These are phyloP conservation scores for Physcomitrellopsis africana DNA, from an alignment of 225 moss, liverwort and hornwort species.

Conservation along the genomic window DNA sequence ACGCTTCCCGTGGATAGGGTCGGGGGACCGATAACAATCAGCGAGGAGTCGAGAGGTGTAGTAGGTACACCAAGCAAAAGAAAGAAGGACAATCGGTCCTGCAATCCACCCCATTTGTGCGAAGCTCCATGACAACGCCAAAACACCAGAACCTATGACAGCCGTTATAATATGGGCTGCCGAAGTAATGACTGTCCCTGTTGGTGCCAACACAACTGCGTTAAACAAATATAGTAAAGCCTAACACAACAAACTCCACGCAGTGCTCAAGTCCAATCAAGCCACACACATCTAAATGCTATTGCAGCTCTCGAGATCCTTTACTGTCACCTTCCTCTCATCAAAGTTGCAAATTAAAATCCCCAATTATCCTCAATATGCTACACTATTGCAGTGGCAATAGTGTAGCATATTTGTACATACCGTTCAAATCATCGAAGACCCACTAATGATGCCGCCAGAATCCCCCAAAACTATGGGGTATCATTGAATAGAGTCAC, in stretches of 20 bases:
- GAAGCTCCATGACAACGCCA: slow-evolving; percentile 85
- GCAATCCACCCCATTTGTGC: slow-evolving; percentile 95
- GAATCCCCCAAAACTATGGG: neutral
- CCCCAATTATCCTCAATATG: too few relatives aligned
- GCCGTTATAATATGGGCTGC: slow-evolving; percentile 91
- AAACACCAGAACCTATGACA: slow-evolving; percentile 86
- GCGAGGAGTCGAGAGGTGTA: slow-evolving; percentile 73
- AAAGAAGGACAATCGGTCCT: slow-evolving; percentile 63
- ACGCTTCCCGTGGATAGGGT: slow-evolving; percentile 73
- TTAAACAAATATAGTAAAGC: neutral
- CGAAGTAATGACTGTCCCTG: slow-evolving; percentile 65
- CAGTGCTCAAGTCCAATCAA: neutral
- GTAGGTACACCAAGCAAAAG: slow-evolving; percentile 71
- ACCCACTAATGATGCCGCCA: neutral
- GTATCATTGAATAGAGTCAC: neutral
- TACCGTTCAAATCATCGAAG: neutral
- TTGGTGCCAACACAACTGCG: neutral
- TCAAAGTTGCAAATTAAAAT: neutral
- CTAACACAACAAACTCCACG: neutral
- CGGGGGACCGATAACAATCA: slow-evolving; percentile 76
- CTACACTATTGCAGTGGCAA: too few relatives aligned
- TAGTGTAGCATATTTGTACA: too few relatives aligned
- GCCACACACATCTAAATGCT: neutral
- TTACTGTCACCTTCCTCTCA: neutral
- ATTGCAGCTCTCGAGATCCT: neutral